These are phyloP conservation scores for Russula lepida DNA, from an alignment of 768 basidiomycete genomes.

Conservation along the genomic window DNA sequence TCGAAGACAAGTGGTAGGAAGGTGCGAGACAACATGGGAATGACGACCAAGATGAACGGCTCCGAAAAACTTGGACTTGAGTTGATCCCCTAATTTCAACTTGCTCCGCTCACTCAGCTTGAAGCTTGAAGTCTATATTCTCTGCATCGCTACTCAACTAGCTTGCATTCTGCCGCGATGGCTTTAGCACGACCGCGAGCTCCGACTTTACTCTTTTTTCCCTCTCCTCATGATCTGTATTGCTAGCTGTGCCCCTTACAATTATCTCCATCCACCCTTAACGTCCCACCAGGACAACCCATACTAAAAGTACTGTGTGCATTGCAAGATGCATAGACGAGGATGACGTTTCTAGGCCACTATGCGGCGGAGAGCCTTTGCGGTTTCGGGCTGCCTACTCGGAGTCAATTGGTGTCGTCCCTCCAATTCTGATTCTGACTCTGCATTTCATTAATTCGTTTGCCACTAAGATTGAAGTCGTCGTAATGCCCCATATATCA, in stretches of 20 bases:
- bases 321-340: conserved; percentile 63
- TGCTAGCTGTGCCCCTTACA: conserved; percentile 51
- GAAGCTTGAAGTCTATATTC: too few species aligned
- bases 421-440: conserved; percentile 34
- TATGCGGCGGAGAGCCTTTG: conserved; percentile 44
- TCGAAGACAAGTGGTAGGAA: neutral
- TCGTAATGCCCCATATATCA: too few species aligned
- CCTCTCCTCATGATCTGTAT: neutral
- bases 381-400: conserved; percentile 69
- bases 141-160: neutral
- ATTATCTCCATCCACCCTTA: conserved; percentile 58
- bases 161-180: conserved; percentile 88
- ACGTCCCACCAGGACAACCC: conserved; percentile 65
- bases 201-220: conserved; percentile 51
- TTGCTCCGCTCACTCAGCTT: too few species aligned
- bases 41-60: too few species aligned
- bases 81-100: too few species aligned
- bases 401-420: too few species aligned
- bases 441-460: too few species aligned
- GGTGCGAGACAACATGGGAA: too few species aligned
- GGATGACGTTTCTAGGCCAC: conserved; percentile 58
- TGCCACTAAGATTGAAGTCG: too few species aligned
- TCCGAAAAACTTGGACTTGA: too few species aligned
- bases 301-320: conserved; percentile 80
- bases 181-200: conserved; percentile 84